Percentiles rank a stretch among this genome's conserved stretches.
phyloP scores from a whole-genome alignment of 1,284 basidiomycete species.

The Inonotus hispidus region DNA sequence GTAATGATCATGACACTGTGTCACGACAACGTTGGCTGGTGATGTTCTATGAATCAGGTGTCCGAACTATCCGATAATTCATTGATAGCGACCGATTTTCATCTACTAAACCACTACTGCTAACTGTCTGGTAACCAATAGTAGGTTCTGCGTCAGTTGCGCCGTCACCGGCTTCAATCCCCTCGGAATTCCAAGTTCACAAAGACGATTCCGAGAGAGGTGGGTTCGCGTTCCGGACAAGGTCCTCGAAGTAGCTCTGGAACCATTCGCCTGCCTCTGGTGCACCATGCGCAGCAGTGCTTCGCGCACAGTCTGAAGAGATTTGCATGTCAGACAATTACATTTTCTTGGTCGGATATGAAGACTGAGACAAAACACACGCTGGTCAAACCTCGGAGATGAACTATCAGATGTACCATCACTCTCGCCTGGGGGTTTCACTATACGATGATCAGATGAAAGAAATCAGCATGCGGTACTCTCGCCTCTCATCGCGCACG shows the following conservation, averaged over 20 bases:
- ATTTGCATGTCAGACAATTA: no score
- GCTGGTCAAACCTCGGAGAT: conserved; percentile 24
- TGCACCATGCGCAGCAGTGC: conserved; percentile 24
- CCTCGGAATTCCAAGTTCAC: no score
- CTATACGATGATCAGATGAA: not conserved
- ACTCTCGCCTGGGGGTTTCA: conserved; percentile 27
- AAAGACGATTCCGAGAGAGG: conserved; percentile 20
- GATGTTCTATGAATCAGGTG: no score
- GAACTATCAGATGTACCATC: conserved; percentile 26
- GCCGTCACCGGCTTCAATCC: no score
- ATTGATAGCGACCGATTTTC: no score
- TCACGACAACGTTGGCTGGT: no score
- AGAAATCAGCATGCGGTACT: no score
- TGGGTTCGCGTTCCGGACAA: conserved; percentile 26
- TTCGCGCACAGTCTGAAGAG: conserved; percentile 16
- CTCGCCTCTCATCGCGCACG: not conserved
- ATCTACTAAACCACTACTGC: no score
- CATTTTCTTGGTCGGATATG: no score
- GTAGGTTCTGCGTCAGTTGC: no score
- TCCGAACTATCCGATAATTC: no score
- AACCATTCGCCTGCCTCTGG: conserved; percentile 27
- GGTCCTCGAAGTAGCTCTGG: conserved; percentile 25
- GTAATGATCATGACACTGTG: not conserved
- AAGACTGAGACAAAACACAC: not conserved
- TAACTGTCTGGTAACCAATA: no score